Evolutionary conservation across 257 asterid genomes (phyloP).

Genomic region (Solanum sejunctum): DNA sequence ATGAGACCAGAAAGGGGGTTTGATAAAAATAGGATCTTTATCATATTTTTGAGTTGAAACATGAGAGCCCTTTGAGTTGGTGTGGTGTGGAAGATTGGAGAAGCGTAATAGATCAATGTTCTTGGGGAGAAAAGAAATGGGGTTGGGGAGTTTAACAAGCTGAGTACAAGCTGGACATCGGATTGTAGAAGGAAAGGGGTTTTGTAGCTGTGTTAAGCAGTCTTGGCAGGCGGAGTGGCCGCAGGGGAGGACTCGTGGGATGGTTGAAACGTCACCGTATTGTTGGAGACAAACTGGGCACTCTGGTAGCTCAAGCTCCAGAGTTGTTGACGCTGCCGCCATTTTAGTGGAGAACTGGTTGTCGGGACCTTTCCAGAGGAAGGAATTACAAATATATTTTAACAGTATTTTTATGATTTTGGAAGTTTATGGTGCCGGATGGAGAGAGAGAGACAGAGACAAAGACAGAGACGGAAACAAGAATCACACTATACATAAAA

Average conservation of each 20-base stretch:
- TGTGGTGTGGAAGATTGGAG: constrained; percentile 20
- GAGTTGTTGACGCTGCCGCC: constrained; percentile 5
- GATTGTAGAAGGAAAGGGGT: constrained; percentile 56
- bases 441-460: background rate
- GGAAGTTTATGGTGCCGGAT: background rate
- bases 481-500: background rate
- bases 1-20: constrained; percentile 37
- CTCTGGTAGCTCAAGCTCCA: constrained; percentile 86
- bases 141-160: constrained; percentile 45
- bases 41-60: constrained; percentile 13
- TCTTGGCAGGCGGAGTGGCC: constrained; percentile 83
- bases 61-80: background rate
- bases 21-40: constrained; percentile 1
- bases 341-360: background rate
- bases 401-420: too few species aligned
- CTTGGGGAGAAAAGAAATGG: constrained; percentile 64
- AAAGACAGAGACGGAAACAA: too few species aligned
- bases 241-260: constrained; percentile 84
- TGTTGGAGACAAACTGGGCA: constrained; percentile 79
- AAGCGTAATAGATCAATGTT: constrained; percentile 80
- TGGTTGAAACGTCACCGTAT: constrained; percentile 37
- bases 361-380: too few species aligned
- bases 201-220: constrained; percentile 63
- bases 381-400: too few species aligned
- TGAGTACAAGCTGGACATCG: constrained; percentile 82